phyloP scores from a whole-genome alignment of 352 stramenopile species.

The Globisporangium okanoganense region DNA sequence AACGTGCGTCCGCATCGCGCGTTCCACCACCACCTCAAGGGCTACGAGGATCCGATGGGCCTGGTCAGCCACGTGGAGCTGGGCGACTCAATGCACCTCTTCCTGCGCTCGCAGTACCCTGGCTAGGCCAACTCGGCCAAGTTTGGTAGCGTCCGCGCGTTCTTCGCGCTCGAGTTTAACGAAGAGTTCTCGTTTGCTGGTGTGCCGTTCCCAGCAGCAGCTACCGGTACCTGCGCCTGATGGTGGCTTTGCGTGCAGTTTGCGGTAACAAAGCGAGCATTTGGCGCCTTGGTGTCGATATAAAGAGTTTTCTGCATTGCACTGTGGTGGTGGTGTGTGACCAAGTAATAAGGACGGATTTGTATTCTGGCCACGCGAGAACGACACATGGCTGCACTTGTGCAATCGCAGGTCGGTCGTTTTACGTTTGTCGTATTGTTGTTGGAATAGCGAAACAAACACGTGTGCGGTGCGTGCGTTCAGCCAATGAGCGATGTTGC shows the following conservation, averaged over 20 bases:
- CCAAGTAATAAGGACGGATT: too few relatives aligned
- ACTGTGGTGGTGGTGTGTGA: too few relatives aligned
- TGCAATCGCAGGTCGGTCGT: background rate
- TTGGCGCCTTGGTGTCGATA: background rate
- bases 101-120: slow-evolving; percentile 35
- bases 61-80: slow-evolving; percentile 38
- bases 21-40: slow-evolving; percentile 58
- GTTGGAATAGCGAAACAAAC: background rate
- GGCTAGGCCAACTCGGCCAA: slow-evolving; percentile 65
- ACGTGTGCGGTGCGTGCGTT: background rate
- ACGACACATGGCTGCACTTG: background rate
- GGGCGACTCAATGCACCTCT: slow-evolving; percentile 43
- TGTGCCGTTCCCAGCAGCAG: background rate
- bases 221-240: too few relatives aligned
- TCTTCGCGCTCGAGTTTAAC: slow-evolving; percentile 44
- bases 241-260: background rate
- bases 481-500: background rate
- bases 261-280: background rate
- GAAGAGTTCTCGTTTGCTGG: slow-evolving; percentile 41
- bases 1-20: slow-evolving; percentile 49
- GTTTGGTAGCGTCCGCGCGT: slow-evolving; percentile 41
- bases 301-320: too few relatives aligned
- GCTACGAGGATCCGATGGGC: slow-evolving; percentile 25
- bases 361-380: too few relatives aligned
- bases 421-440: too few relatives aligned